These are phyloP conservation scores for Phallus indusiatus DNA, from an alignment of 768 basidiomycete genomes.

Conservation along the genomic window DNA sequence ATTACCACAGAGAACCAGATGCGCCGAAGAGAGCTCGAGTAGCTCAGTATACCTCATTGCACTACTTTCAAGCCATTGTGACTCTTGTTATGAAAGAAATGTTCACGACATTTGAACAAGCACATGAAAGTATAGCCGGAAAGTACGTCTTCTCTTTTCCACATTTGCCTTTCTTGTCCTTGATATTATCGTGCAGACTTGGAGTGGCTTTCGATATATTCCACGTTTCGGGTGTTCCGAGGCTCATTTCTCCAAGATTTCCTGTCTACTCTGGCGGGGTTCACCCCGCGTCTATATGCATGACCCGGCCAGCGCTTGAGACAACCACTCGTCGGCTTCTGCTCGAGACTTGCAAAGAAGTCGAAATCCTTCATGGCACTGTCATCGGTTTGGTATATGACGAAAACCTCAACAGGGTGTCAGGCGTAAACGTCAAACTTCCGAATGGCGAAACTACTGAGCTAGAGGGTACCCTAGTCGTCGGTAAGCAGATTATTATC, in stretches of 20 bases:
- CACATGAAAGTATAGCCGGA: neutral
- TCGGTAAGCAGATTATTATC: neutral
- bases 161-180: too few species aligned
- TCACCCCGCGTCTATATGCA: neutral
- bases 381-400: neutral
- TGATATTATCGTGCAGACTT: neutral
- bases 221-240: neutral
- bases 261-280: neutral
- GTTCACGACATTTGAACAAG: neutral
- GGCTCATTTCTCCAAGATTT: neutral
- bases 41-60: neutral
- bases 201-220: neutral
- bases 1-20: neutral
- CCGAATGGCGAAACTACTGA: neutral
- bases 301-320: slow-evolving; percentile 1
- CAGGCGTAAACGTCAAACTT: neutral
- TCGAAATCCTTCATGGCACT: neutral
- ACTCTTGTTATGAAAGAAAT: neutral
- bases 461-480: neutral
- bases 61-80: slow-evolving; percentile 3
- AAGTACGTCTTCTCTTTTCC: neutral
- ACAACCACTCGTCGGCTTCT: neutral
- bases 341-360: neutral
- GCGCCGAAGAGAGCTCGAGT: neutral
- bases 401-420: neutral